Conservation (phyloP, 192 early-diverging fungal species). For the Fimicolochytrium jonesii region DNA sequence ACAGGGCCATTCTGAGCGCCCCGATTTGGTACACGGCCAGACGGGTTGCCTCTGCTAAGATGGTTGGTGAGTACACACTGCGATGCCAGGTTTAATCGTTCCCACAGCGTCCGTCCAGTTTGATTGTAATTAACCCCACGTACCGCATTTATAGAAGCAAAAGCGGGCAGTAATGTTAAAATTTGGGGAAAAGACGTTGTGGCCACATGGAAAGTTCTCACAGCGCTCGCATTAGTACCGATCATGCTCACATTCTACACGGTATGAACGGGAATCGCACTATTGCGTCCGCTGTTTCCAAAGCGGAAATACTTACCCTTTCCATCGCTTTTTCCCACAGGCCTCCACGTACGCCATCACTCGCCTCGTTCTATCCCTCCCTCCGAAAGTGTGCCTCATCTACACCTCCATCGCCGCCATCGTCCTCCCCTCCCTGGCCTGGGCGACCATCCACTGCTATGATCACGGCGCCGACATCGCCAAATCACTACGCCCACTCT, state of each 20-base stretch:
- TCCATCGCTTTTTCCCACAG: conserved; percentile 25
- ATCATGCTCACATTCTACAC: conserved; percentile 32
- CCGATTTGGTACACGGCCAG: conserved; percentile 21
- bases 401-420: conserved; percentile 36
- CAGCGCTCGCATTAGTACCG: conserved; percentile 51
- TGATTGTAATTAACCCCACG: neutral
- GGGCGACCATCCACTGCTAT: conserved; percentile 32
- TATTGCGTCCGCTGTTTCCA: neutral
- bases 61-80: conserved; percentile 12
- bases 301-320: neutral
- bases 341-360: conserved; percentile 35
- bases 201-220: conserved; percentile 83
- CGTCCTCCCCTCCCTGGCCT: conserved; percentile 50
- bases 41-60: conserved; percentile 17
- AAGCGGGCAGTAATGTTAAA: conserved; percentile 89
- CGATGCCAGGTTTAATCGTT: no score
- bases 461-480: conserved; percentile 43
- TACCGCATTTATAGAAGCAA: conserved; percentile 49
- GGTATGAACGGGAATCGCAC: conserved; percentile 8
- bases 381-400: conserved; percentile 5
- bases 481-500: conserved; percentile 79
- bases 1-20: neutral
- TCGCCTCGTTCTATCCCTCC: conserved; percentile 33
- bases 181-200: conserved; percentile 92
- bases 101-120: neutral